Evolutionary conservation across 192 early-diverging fungal species (phyloP), one percentile per base, ranked within the genome.

Genomic region (Backusella luteola): DNA sequence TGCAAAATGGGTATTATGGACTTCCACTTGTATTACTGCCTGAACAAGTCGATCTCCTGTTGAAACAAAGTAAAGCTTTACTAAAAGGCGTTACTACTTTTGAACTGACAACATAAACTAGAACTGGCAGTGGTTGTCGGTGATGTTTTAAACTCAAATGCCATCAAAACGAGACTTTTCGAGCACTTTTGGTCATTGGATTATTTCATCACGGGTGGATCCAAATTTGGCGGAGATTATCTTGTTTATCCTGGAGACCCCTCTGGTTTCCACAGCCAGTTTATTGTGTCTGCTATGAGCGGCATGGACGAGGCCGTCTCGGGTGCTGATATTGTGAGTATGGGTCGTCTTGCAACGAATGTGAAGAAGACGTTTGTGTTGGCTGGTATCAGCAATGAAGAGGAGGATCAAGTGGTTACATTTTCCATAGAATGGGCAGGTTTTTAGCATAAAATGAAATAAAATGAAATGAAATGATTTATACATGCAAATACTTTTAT

Each of bases 211-310:
- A 92, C 92, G 1, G 78, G 84, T 17, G 95, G 92, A 32, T 84
- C 90, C 71, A 95, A 95, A 78, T 97, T 94, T 85, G 96, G 96
- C 8, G 95, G 93, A 9, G 94, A 97, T 73, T 97, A 90, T 79
- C 81, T 97, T 11, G 78, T 93, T 11, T 97, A 97, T 79, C 91
- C 87, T 71, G 91, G 90, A 68, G 92, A 94, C 52, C 92, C 92
- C 0, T 78, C 91, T 69, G 81, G 89, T 5, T 91, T 86, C 74
- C 94, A 96, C 79, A 88, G 91, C 9, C 86, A 88, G 52, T 87
- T 89, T 56, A 80, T 94, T 21, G 90, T 89, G 29, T 83, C 83
- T 0, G 80, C 92, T 7, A 71, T 87, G 0, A 76, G 79, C 0
- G 49, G 63, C 26, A 66, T 82, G 1, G 76, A 83, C 7, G 59